A percentile compares a stretch with the other conserved stretches of the same genome.
Conservation (phyloP, 371 early-diverging fungal genomes). For the Phascolomyces articulosus region DNA sequence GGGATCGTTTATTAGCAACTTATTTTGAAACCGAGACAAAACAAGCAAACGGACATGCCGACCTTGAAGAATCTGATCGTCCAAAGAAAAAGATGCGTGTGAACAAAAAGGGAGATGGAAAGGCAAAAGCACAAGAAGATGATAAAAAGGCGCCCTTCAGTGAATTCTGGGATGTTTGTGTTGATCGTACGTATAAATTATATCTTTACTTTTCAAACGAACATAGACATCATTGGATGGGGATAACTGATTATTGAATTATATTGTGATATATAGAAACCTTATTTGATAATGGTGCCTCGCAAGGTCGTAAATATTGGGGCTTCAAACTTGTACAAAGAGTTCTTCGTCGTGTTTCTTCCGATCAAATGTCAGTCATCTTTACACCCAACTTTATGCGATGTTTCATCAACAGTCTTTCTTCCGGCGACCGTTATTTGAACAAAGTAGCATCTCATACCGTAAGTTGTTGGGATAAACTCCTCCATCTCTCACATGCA, state of each 20-base stretch:
- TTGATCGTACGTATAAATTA: constrained; percentile 68
- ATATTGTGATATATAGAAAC: constrained; percentile 47
- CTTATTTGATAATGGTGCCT: constrained; percentile 70
- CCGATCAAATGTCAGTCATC: constrained; percentile 70
- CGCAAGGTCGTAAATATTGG: constrained; percentile 87
- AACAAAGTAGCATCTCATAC: constrained; percentile 79
- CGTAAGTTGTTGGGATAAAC: too few species aligned
- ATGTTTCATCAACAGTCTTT: constrained; percentile 80
- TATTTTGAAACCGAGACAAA: constrained; percentile 38
- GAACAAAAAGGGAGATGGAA: constrained; percentile 14
- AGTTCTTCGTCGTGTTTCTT: constrained; percentile 63
- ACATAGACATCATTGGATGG: neutral
- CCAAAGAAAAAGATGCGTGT: constrained; percentile 26
- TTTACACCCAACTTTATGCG: constrained; percentile 86
- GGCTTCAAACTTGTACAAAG: constrained; percentile 83
- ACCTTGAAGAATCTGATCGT: constrained; percentile 18
- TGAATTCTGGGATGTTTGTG: constrained; percentile 81
- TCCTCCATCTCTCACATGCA: constrained; percentile 15
- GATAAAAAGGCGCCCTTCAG: constrained; percentile 59
- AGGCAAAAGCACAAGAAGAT: constrained; percentile 15
- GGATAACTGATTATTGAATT: neutral
- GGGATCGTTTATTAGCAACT: constrained; percentile 68
- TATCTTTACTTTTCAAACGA: too few species aligned
- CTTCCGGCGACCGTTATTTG: constrained; percentile 73
- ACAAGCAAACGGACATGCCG: constrained; percentile 14